These are phyloP conservation scores for Ballota nigra DNA, from an alignment of 257 asterid species.

Conservation along the genomic window DNA sequence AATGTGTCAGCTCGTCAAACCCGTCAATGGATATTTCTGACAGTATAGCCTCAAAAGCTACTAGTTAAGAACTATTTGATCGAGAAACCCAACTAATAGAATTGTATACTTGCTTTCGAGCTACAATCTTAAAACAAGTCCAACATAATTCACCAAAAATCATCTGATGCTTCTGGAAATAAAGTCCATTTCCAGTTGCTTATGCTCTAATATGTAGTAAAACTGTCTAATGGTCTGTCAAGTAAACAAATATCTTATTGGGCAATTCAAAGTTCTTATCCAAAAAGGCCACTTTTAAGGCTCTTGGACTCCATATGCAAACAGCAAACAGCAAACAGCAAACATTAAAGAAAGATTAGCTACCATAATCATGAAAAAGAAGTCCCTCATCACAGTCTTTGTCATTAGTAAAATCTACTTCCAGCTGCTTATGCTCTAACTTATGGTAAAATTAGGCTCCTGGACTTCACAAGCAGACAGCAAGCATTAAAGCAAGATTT, in stretches of 20 bases:
- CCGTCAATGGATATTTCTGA: background rate
- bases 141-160: background rate
- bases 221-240: background rate
- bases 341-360: background rate
- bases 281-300: constrained; percentile 7
- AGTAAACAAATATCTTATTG: background rate
- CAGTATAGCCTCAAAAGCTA: background rate
- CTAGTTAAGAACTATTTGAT: background rate
- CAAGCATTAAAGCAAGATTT: background rate
- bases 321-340: background rate
- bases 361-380: constrained; percentile 5
- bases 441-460: background rate
- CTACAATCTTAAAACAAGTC: constrained; percentile 4
- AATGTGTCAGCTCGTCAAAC: background rate
- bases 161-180: background rate
- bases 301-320: background rate
- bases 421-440: constrained; percentile 8
- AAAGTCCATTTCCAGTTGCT: constrained; percentile 11
- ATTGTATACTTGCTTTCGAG: background rate
- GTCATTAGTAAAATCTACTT: background rate
- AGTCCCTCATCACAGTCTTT: background rate
- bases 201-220: background rate
- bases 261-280: background rate
- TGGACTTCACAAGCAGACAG: background rate
- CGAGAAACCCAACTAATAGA: background rate